phyloP scores from a whole-genome alignment of 768 basidiomycete genomes.

The Pleurotus platypus region DNA sequence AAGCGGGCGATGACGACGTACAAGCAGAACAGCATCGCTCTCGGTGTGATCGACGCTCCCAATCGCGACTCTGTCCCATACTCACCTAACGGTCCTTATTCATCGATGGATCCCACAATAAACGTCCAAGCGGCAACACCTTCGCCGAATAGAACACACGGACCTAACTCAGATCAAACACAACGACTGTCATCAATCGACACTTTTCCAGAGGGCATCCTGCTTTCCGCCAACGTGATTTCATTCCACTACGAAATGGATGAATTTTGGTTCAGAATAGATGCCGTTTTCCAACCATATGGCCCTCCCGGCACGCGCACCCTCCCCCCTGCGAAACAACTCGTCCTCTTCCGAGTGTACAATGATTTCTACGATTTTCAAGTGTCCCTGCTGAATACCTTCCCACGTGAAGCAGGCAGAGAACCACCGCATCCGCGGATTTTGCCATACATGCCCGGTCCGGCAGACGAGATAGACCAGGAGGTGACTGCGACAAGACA shows the following conservation, averaged over 20 bases:
- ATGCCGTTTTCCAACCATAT: slow-evolving; percentile 87
- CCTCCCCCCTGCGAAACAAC: slow-evolving; percentile 67
- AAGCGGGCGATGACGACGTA: slow-evolving; percentile 93
- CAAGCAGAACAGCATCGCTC: slow-evolving; percentile 92
- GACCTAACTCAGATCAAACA: slow-evolving; percentile 15
- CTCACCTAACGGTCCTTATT: slow-evolving; percentile 13
- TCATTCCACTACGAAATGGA: slow-evolving; percentile 98
- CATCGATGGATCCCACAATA: slow-evolving; percentile 16
- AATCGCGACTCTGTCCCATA: slow-evolving; percentile 34
- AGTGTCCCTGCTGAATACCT: slow-evolving; percentile 78
- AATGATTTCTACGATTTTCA: slow-evolving; percentile 99
- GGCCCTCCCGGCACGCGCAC: slow-evolving; percentile 48
- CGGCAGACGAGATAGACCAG: slow-evolving; percentile 79
- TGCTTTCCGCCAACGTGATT: slow-evolving; percentile 84
- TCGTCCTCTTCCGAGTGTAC: slow-evolving; percentile 92
- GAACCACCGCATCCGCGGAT: slow-evolving; percentile 64
- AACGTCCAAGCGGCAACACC: slow-evolving; percentile 19
- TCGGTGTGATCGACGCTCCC: slow-evolving; percentile 77
- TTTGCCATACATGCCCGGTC: slow-evolving; percentile 97
- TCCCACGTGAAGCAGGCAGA: slow-evolving; percentile 90
- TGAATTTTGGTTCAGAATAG: slow-evolving; percentile 96
- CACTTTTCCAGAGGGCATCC: slow-evolving; percentile 74
- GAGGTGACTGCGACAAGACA: slow-evolving; percentile 76
- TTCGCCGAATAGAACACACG: slow-evolving; percentile 20
- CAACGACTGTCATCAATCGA: slow-evolving; percentile 27